Evolutionary conservation across 2,329 filamentous ascomycete genomes (phyloP).

Genomic region (Penicillium concentricum): DNA sequence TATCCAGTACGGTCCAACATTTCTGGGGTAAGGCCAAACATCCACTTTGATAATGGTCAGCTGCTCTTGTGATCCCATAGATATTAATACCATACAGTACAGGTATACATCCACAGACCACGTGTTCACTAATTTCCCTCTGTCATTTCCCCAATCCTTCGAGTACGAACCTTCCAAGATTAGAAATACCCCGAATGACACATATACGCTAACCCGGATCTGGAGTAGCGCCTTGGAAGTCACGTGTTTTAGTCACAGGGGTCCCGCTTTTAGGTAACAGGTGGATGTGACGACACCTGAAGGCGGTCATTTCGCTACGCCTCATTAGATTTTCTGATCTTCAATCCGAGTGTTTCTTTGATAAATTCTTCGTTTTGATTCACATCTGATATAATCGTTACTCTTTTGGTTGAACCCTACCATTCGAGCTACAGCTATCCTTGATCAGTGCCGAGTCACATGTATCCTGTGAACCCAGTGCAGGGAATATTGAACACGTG

Average conservation of each 20-base stretch:
- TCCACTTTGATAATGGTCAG: not conserved
- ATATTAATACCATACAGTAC: too few species aligned
- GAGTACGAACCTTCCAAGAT: not conserved
- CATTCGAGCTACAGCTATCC: not conserved
- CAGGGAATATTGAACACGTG: slow-evolving; percentile 5
- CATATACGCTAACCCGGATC: not conserved
- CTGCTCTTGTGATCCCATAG: not conserved
- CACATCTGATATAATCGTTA: not conserved
- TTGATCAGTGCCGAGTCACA: not conserved
- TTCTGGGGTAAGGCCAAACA: not conserved
- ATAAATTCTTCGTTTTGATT: not conserved
- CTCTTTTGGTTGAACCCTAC: not conserved
- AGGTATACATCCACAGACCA: not conserved
- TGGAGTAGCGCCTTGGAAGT: not conserved
- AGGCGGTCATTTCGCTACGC: not conserved
- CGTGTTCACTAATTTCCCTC: not conserved
- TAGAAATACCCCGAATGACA: not conserved
- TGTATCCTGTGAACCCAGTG: not conserved
- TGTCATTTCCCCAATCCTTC: too few species aligned
- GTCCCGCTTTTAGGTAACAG: not conserved
- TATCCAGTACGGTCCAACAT: not conserved
- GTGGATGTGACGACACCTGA: slow-evolving; percentile 6
- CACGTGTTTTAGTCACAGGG: not conserved
- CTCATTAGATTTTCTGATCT: not conserved
- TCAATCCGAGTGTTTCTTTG: not conserved